Conservation (phyloP, 202 grass and related monocot species). For the Saccharum hybrid region DNA sequence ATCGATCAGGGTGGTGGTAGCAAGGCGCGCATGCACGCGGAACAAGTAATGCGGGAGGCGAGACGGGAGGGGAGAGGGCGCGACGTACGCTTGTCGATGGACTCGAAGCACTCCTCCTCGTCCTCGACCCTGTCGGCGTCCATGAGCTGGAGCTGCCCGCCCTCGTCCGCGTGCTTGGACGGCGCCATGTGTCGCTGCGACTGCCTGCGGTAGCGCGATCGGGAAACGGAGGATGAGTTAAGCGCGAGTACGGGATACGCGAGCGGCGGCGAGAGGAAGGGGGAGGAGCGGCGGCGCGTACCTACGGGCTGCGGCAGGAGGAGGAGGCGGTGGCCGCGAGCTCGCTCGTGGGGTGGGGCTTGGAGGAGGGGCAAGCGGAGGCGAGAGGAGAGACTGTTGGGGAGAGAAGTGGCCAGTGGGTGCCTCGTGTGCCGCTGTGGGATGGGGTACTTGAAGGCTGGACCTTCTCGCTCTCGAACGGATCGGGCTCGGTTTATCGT, state of each 20-base stretch:
- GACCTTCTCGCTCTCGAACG: background rate
- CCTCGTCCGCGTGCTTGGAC: slow-evolving; percentile 71
- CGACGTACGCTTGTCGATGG: slow-evolving; percentile 82
- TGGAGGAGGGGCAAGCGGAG: slow-evolving; percentile 29
- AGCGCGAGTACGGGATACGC: background rate
- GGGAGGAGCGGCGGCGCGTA: slow-evolving; percentile 4
- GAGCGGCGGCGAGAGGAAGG: background rate
- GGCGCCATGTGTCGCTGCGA: slow-evolving; percentile 41
- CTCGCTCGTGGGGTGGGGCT: background rate
- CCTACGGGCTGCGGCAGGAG: background rate
- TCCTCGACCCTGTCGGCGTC: slow-evolving; percentile 66
- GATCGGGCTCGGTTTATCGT: background rate
- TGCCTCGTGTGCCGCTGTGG: background rate
- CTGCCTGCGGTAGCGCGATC: slow-evolving; percentile 32
- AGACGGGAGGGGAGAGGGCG: background rate
- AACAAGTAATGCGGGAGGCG: slow-evolving; percentile 14
- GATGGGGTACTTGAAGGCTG: slow-evolving; percentile 1
- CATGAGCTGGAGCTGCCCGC: slow-evolving; percentile 85
- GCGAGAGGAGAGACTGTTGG: background rate
- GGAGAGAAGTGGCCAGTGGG: background rate
- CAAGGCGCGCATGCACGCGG: background rate
- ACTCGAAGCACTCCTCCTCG: slow-evolving; percentile 87
- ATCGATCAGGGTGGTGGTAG: background rate
- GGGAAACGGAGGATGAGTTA: background rate
- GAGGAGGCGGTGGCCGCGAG: background rate